Evolutionary conservation across 2,329 filamentous ascomycete genomes (phyloP).

Genomic region (Xenosphaeropsis pyriputrescens): DNA sequence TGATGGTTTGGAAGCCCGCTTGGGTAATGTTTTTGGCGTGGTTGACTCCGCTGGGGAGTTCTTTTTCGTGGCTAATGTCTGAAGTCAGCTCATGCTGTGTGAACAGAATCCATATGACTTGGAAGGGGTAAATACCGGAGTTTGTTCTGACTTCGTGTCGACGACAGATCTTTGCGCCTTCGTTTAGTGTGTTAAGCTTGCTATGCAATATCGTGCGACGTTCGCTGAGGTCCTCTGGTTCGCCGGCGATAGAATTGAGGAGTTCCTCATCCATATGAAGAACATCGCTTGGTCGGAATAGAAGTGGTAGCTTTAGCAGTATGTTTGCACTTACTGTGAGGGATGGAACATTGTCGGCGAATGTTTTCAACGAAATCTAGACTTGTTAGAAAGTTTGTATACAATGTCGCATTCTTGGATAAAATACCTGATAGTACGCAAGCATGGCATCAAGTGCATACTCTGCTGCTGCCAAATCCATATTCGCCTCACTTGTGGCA

Average conservation of each 20-base stretch:
- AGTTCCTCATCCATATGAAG: conserved; percentile 4
- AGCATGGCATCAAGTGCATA: conserved; percentile 6
- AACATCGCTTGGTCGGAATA: conserved; percentile 5
- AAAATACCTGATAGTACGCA: conserved; percentile 7
- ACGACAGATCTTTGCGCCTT: conserved; percentile 5
- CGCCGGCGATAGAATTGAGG: conserved; percentile 4
- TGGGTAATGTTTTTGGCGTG: too few species aligned
- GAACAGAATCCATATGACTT: too few species aligned
- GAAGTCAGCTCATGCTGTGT: too few species aligned
- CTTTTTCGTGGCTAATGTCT: too few species aligned
- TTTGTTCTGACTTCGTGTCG: conserved; percentile 3
- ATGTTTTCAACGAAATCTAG: conserved; percentile 7
- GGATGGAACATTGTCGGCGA: conserved; percentile 8
- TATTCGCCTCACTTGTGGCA: conserved; percentile 2
- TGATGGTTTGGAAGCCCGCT: too few species aligned
- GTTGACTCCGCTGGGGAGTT: too few species aligned
- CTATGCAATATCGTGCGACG: conserved; percentile 3
- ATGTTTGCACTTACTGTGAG: conserved; percentile 5
- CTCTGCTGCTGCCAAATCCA: conserved; percentile 6
- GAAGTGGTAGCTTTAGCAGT: conserved; percentile 2
- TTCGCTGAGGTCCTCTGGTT: conserved; percentile 5
- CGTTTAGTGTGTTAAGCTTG: conserved; percentile 5
- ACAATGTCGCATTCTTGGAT: not conserved
- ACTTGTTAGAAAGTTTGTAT: not conserved
- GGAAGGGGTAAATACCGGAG: too few species aligned